Evolutionary conservation across 2,329 filamentous ascomycete species (phyloP), one percentile per base, ranked within the genome.

Genomic region (Macrophomina tecta): DNA sequence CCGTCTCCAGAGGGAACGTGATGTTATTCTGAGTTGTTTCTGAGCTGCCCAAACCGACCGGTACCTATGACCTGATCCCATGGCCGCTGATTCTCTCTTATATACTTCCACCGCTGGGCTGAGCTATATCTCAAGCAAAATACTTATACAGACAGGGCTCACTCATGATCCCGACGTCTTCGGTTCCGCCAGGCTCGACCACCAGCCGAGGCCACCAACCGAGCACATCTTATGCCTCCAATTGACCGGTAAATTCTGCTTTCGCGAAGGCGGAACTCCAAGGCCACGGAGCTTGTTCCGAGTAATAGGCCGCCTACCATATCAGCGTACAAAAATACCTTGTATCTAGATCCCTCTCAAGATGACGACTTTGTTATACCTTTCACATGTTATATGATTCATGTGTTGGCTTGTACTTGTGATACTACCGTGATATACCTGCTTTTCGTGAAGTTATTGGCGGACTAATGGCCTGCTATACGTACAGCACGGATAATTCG

Each of bases 11-110:
- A 53, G 18, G 30, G 23, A 23, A 23, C 3, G n/a, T 53, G 49
- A 53, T 53, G 34, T n/a, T 53, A 36, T 16, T 53, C 30, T 34
- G 49, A 53, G 49, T 53, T 53, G 49, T 53, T 53, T n/a, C 14
- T 53, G 49, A 53, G 18, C 48, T 23, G 48, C 3, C 30, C 48
- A 30, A 30, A 51, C 48, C 6, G 18, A 51, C 3, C 18, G 5
- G 48, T n/a, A 30, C 6, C 23, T n/a, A 51, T 30, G 48, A 51
- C 23, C 42, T 30, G 18, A 9, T 9, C 30, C 48, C 48, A 51
- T 51, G 48, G 48, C 48, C 23, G n/a, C 48, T 51, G 18, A 30
- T 51, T 51, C 23, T 14, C 23, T 14, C n/a, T 30, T 51, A 51
- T 51, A 45, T n/a, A 14, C 48, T 30, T 28, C 9, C 48, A 30